Evolutionary conservation across 2,329 filamentous ascomycete species (phyloP), one percentile per base, ranked within the genome.

Genomic region (Fusarium zealandicum): DNA sequence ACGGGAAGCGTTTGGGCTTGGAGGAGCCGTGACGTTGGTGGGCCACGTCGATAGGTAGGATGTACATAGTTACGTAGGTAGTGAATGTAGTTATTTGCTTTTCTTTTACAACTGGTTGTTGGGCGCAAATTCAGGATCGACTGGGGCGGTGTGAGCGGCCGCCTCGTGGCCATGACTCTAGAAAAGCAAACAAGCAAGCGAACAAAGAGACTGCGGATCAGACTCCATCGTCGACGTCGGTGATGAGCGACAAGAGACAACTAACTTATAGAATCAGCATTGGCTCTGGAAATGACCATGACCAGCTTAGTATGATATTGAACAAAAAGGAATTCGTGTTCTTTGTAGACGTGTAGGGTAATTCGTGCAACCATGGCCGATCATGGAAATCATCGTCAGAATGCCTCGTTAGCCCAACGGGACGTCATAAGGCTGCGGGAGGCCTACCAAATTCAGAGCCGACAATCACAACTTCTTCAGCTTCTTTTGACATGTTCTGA

Each of bases 361-460:
- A 31, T 1, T 5, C 4, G 2, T 17, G 9, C 28, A 11, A 4
- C 2, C 9, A 27, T 13, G 14, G 27, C 32, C 10, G 14, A 27
- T 17, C 25, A 51, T 27, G 22, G 41, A n/a, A 10, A 20, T 28
- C 14, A n/a, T 35, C 41, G 31, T 28, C 36, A 37, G 35, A 30
- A 51, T 33, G 43, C 31, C 27, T 59, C 2, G 25, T 51, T 51
- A 42, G 44, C 42, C 53, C 27, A 56, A 30, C 32, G n/a, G 16
- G 35, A 45, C 51, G 59, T 63, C 55, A 60, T 53, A 18, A 12
- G 18, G 4, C 31, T 36, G 30, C 20, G 51, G 59, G 61, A 64
- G 61, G 61, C 61, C 61, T 48, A 54, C 61, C 61, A 50, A 20
- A 20, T 8, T 25, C 22, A 25, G 22, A 7, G 6, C 22, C 22